Evolutionary conservation across 2,329 filamentous ascomycete species (phyloP).

Genomic region (Bimuria novae-zelandiae): DNA sequence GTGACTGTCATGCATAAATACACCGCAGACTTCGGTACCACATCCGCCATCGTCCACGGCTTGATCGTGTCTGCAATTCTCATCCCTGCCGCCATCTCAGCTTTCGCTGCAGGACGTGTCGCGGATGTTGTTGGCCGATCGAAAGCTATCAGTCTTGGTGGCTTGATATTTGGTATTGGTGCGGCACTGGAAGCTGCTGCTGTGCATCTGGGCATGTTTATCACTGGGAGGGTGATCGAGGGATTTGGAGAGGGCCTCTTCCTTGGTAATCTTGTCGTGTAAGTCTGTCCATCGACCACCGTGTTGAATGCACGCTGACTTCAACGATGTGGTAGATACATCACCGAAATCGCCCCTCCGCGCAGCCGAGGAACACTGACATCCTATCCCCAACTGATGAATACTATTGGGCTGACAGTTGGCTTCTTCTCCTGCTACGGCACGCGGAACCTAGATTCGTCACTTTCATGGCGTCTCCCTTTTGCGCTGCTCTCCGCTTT

Average conservation of each 20-base stretch:
- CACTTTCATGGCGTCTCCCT: slow-evolving; percentile 61
- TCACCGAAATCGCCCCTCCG: slow-evolving; percentile 64
- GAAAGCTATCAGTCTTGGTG: slow-evolving; percentile 55
- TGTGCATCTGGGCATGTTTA: slow-evolving; percentile 55
- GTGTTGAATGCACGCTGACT: not conserved
- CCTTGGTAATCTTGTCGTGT: slow-evolving; percentile 59
- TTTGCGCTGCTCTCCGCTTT: slow-evolving; percentile 56
- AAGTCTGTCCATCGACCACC: slow-evolving; percentile 15
- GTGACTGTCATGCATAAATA: slow-evolving; percentile 63
- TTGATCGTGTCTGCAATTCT: slow-evolving; percentile 64
- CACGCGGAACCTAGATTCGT: slow-evolving; percentile 49
- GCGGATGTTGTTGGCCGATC: slow-evolving; percentile 61
- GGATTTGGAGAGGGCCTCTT: slow-evolving; percentile 63
- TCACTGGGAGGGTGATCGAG: slow-evolving; percentile 59
- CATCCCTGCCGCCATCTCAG: slow-evolving; percentile 59
- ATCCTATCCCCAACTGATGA: slow-evolving; percentile 58
- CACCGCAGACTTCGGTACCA: slow-evolving; percentile 53
- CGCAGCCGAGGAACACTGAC: slow-evolving; percentile 56
- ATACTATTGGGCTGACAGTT: slow-evolving; percentile 55
- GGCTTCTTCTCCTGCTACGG: slow-evolving; percentile 68
- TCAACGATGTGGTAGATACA: slow-evolving; percentile 47
- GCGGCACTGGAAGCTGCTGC: slow-evolving; percentile 58
- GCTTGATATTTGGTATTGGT: slow-evolving; percentile 59
- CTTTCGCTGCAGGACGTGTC: slow-evolving; percentile 61
- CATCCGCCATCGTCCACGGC: slow-evolving; percentile 60